Percentiles rank a stretch among this genome's conserved stretches.
Conservation (phyloP, 1,139 yeast species). For the Pichia sp. region DNA sequence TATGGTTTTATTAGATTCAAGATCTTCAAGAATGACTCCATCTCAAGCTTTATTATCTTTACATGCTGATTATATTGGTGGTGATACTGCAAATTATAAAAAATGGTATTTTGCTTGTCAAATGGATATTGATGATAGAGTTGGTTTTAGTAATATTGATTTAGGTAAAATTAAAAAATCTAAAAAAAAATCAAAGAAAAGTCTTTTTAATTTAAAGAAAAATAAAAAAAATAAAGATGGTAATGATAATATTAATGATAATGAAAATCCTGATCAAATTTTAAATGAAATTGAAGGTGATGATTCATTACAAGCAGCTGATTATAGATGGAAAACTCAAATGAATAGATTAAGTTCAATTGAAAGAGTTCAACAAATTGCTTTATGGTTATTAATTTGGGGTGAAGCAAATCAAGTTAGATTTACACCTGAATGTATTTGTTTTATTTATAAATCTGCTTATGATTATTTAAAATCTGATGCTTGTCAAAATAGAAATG, state of each 20-base stretch:
- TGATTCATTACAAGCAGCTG: constrained; percentile 46
- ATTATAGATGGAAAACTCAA: constrained; percentile 55
- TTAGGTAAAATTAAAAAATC: constrained; percentile 43
- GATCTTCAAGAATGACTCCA: constrained; percentile 70
- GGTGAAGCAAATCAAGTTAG: constrained; percentile 83
- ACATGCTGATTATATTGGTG: constrained; percentile 76
- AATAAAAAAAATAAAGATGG: constrained; percentile 39
- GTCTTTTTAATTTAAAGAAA: constrained; percentile 26
- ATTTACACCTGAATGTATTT: constrained; percentile 80
- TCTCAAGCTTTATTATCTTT: constrained; percentile 60
- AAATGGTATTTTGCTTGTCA: constrained; percentile 71
- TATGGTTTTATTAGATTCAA: constrained; percentile 68
- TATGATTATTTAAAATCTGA: constrained; percentile 72
- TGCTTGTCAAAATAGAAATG: constrained; percentile 82
- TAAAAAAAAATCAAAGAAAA: constrained; percentile 31
- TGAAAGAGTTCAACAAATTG: constrained; percentile 60
- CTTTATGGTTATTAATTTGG: constrained; percentile 73
- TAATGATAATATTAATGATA: constrained; percentile 35
- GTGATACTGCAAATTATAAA: constrained; percentile 56
- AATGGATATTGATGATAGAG: constrained; percentile 47
- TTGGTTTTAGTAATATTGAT: constrained; percentile 43
- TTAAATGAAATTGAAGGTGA: constrained; percentile 56
- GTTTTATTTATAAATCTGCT: constrained; percentile 78
- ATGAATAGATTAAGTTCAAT: constrained; percentile 50
- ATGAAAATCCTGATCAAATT: constrained; percentile 31